Evolutionary conservation across 345 rosid genomes (phyloP), one percentile per base, ranked within the genome.

Genomic region (Syzygium aqueum): DNA sequence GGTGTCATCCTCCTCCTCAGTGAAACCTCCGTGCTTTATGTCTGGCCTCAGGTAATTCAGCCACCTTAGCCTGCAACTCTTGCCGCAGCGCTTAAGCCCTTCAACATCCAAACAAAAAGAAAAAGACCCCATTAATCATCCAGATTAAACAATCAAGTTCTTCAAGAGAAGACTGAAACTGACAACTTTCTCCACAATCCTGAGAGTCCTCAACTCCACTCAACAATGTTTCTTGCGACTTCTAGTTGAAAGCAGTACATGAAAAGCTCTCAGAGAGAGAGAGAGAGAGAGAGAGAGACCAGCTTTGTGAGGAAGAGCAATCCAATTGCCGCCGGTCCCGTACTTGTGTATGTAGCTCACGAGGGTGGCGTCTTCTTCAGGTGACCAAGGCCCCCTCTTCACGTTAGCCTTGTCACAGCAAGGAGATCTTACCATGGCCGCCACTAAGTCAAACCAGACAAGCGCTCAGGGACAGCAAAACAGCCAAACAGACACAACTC

Each of bases 31-130:
- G 11, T 87, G 92, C 88, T 91, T 92, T 63, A 92, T 86, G 84
- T 49, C 86, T 8, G 93, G 92, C 85, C 91, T 91, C 33, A 91
- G 92, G 89, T 92, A 90, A 84, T 92, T 92, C 46, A 90, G 59
- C 92, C 93, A 92, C 80, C 93, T 89, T 61, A 90, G 61, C 84
- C 94, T 89, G 90, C 92, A 91, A 83, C 92, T 90, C 87, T 92
- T 92, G 53, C 93, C 93, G 15, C 91, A 84, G 52, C 93, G 90
- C 89, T 88, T 90, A 50, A 92, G 85, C 12, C 88, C 88, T 86
- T 30, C 30, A 51, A 52, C 46, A 33, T 22, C 30, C 84, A 56
- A 53, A 11, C 25, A 80, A 53, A 51, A 19, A 30, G 77, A 86
- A 73, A 56, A 53, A 59, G 85, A 53, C 86, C 90, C 80, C 80